These are phyloP conservation scores for Xylaria intraflava DNA, from an alignment of 495 filamentous ascomycete species.

Conservation along the genomic window DNA sequence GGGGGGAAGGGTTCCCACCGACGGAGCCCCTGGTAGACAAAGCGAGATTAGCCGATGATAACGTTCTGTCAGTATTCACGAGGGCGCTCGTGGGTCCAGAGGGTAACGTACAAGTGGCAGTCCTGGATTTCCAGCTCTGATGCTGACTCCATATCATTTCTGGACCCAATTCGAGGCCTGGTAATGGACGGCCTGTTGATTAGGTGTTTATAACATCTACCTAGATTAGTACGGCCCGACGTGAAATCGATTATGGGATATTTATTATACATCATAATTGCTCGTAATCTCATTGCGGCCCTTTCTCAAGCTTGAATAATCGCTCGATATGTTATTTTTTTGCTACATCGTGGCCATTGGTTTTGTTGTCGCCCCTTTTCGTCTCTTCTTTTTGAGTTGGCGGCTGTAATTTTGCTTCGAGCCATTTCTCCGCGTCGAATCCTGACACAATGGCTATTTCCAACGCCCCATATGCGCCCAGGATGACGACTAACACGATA, in stretches of 20 bases:
- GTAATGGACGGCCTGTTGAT: neutral
- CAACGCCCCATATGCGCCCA: conserved; percentile 24
- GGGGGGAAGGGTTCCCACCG: conserved; percentile 19
- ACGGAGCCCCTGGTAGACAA: conserved; percentile 36
- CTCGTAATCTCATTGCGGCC: conserved; percentile 6
- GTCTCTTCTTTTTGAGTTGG: neutral
- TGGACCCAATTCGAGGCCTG: neutral
- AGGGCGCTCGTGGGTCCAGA: conserved; percentile 10
- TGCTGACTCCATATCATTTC: no score
- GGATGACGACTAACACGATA: conserved; percentile 44
- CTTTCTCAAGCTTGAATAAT: neutral
- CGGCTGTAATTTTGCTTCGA: neutral
- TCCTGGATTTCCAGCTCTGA: conserved; percentile 35
- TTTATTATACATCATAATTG: conserved; percentile 2
- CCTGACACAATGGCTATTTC: conserved; percentile 15
- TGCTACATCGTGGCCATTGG: neutral
- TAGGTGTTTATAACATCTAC: neutral
- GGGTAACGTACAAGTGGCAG: conserved; percentile 19
- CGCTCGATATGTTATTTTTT: neutral
- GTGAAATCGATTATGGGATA: neutral
- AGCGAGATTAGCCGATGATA: conserved; percentile 27
- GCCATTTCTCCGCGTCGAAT: conserved; percentile 17
- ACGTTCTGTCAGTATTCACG: conserved; percentile 33
- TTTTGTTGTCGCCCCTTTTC: conserved; percentile 11
- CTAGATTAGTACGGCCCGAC: neutral